These are phyloP conservation scores for Aspergillus olivimuriae DNA, from an alignment of 495 filamentous ascomycete species.

Conservation along the genomic window DNA sequence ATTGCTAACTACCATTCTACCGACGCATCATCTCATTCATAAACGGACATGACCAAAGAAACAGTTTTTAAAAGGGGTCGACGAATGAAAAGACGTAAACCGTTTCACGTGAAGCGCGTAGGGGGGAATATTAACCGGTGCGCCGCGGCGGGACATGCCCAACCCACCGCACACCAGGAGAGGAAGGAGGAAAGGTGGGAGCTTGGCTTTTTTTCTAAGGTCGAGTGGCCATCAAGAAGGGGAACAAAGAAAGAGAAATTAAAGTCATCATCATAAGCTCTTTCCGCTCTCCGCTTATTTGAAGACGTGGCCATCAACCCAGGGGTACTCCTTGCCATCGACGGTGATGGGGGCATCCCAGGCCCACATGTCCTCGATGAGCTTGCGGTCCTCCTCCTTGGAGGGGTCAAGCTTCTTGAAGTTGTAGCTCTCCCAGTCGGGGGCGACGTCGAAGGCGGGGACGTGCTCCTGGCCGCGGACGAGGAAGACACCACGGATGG, in stretches of 20 bases:
- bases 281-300: slow-evolving; percentile 74
- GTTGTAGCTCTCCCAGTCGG: slow-evolving; percentile 93
- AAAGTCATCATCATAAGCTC: background rate
- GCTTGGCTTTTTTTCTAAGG: slow-evolving; percentile 3
- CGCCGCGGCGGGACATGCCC: slow-evolving; percentile 1
- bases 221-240: background rate
- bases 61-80: slow-evolving; percentile 5
- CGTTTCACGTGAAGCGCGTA: slow-evolving; percentile 9
- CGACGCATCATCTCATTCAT: slow-evolving; percentile 11
- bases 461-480: slow-evolving; percentile 83
- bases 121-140: slow-evolving; percentile 5
- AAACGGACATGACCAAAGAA: slow-evolving; percentile 6
- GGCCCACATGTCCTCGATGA: slow-evolving; percentile 81
- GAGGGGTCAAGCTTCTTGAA: slow-evolving; percentile 91
- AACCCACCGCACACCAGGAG: too few species aligned
- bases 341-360: slow-evolving; percentile 76
- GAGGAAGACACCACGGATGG: slow-evolving; percentile 87
- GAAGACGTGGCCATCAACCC: slow-evolving; percentile 94
- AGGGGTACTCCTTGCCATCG: slow-evolving; percentile 72
- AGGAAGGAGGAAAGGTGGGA: too few species aligned
- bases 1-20: slow-evolving; percentile 8
- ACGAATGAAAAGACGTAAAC: slow-evolving; percentile 12
- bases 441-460: slow-evolving; percentile 91
- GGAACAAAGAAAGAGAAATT: slow-evolving; percentile 4
- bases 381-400: slow-evolving; percentile 74